phyloP scores from a whole-genome alignment of 2,329 filamentous ascomycete genomes.

The Lachnellula hyalina region DNA sequence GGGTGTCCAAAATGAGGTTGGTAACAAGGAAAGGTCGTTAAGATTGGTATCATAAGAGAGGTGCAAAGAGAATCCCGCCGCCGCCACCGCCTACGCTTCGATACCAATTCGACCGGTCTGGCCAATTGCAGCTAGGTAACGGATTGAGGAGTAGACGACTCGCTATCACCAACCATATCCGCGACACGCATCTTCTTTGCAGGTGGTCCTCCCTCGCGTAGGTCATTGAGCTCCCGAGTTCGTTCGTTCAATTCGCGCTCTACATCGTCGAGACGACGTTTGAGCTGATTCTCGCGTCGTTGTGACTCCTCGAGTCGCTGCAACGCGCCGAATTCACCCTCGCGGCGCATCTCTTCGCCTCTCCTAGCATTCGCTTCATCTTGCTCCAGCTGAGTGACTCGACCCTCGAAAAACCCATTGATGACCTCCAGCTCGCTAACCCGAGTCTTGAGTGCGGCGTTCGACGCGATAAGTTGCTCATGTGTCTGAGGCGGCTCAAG shows the following conservation, averaged over 20 bases:
- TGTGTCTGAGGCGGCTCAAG: slow-evolving; percentile 70
- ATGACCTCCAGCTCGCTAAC: slow-evolving; percentile 95
- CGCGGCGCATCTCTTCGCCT: slow-evolving; percentile 51
- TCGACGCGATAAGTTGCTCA: slow-evolving; percentile 73
- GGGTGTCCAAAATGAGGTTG: neutral
- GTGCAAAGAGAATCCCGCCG: slow-evolving; percentile 7
- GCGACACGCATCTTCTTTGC: slow-evolving; percentile 53
- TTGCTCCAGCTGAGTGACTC: slow-evolving; percentile 70
- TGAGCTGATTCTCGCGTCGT: slow-evolving; percentile 73
- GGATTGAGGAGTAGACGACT: slow-evolving; percentile 29
- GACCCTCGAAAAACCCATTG: slow-evolving; percentile 73
- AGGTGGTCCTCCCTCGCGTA: slow-evolving; percentile 39
- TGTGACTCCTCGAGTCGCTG: slow-evolving; percentile 71
- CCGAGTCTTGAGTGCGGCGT: slow-evolving; percentile 85
- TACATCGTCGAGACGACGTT: slow-evolving; percentile 74
- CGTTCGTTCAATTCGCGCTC: slow-evolving; percentile 47
- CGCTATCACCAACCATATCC: slow-evolving; percentile 37
- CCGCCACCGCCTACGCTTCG: neutral
- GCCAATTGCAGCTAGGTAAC: slow-evolving; percentile 15
- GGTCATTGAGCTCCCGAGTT: slow-evolving; percentile 33
- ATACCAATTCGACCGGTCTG: neutral
- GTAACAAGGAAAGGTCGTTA: slow-evolving; percentile 13
- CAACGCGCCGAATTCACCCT: slow-evolving; percentile 50
- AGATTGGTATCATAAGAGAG: slow-evolving; percentile 19
- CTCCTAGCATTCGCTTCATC: slow-evolving; percentile 65